Percentiles rank a stretch among this genome's conserved stretches.
Evolutionary conservation across 805 yeast genomes (phyloP).

Genomic region (Metschnikowia orientalis): DNA sequence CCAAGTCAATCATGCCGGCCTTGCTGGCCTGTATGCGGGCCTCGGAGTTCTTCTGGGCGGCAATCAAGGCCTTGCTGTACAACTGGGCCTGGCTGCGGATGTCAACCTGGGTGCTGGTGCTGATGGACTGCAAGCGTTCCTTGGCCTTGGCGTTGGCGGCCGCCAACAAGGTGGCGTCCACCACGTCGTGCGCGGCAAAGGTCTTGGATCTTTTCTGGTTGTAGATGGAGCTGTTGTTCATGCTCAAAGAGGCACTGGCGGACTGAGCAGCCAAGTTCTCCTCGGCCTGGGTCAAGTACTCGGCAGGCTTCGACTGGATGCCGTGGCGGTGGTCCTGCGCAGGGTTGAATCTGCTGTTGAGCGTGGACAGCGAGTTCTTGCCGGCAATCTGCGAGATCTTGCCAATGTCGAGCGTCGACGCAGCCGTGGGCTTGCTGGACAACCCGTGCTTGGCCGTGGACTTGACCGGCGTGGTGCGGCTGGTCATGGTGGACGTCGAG

Average conservation of each 20-base stretch:
- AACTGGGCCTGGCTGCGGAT: slow-evolving; percentile 46
- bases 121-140: slow-evolving; percentile 32
- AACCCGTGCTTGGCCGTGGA: slow-evolving; percentile 33
- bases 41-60: slow-evolving; percentile 66
- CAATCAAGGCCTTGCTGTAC: slow-evolving; percentile 69
- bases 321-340: slow-evolving; percentile 40
- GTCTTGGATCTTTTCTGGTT: slow-evolving; percentile 29
- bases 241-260: slow-evolving; percentile 55
- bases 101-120: slow-evolving; percentile 24
- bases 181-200: slow-evolving; percentile 40
- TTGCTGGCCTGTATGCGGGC: slow-evolving; percentile 50
- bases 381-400: slow-evolving; percentile 35
- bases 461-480: slow-evolving; percentile 42
- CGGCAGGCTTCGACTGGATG: slow-evolving; percentile 22
- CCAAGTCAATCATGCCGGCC: slow-evolving; percentile 61
- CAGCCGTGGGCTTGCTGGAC: slow-evolving; percentile 22
- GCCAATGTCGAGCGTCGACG: slow-evolving; percentile 28
- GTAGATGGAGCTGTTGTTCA: slow-evolving; percentile 31
- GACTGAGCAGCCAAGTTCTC: slow-evolving; percentile 51
- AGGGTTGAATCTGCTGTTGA: slow-evolving; percentile 41
- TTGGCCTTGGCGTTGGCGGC: slow-evolving; percentile 48
- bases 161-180: slow-evolving; percentile 44
- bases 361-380: slow-evolving; percentile 35
- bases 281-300: slow-evolving; percentile 37
- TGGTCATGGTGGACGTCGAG: slow-evolving; percentile 42